A percentile compares a stretch with the other conserved stretches of the same genome.
phyloP scores from a whole-genome alignment of 257 asterid species.

The Solanum sejunctum region DNA sequence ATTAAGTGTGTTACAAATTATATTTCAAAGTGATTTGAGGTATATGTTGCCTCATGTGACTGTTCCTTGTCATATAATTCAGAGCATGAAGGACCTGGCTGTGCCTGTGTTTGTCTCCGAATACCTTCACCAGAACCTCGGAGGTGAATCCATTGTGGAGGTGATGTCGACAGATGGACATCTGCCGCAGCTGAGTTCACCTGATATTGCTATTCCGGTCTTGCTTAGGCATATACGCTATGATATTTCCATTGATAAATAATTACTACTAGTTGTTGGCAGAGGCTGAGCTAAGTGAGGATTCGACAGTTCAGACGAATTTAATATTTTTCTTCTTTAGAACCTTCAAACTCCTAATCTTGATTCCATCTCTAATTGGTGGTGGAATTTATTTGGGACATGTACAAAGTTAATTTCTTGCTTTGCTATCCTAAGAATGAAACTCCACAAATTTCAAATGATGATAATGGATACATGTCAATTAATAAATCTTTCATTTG shows the following conservation, averaged over 20 bases:
- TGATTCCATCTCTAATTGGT: too few relatives aligned
- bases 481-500: not conserved
- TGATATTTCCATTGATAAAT: conserved; percentile 12
- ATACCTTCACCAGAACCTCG: conserved; percentile 54
- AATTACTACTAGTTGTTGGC: not conserved
- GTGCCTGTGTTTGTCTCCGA: conserved; percentile 76
- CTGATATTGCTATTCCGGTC: conserved; percentile 56
- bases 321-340: too few relatives aligned
- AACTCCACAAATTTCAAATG: not conserved
- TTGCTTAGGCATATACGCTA: conserved; percentile 52
- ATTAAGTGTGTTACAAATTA: conserved; percentile 42
- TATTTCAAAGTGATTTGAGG: conserved; percentile 49
- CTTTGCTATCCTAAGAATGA: not conserved
- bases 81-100: conserved; percentile 72
- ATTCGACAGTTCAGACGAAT: too few relatives aligned
- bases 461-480: not conserved
- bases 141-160: conserved; percentile 59
- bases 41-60: conserved; percentile 37
- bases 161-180: conserved; percentile 81
- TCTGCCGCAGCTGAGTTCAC: conserved; percentile 76
- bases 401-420: not conserved
- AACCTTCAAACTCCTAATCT: too few relatives aligned
- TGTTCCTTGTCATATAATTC: conserved; percentile 70
- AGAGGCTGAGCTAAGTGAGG: too few relatives aligned
- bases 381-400: not conserved